These are phyloP conservation scores for Takashimella tepidaria DNA, from an alignment of 1,284 basidiomycete species.

Conservation along the genomic window DNA sequence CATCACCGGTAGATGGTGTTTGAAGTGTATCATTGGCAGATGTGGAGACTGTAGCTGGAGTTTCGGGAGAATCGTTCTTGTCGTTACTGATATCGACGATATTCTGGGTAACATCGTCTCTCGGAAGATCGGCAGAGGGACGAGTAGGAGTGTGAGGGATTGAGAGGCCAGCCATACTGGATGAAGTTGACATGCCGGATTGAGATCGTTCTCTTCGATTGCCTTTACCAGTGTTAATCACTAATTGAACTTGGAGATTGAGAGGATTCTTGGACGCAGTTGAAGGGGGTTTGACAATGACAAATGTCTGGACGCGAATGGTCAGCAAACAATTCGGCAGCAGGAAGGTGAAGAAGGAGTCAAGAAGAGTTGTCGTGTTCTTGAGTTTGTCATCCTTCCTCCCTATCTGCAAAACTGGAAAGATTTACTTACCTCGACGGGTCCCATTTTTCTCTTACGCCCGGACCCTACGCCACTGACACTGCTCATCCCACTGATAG, in stretches of 20 bases:
- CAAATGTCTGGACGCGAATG: conserved; percentile 79
- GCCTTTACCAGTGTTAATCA: conserved; percentile 44
- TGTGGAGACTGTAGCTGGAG: background rate
- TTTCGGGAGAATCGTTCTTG: conserved; percentile 3
- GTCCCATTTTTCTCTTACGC: conserved; percentile 10
- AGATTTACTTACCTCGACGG: conserved; percentile 17
- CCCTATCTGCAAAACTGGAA: background rate
- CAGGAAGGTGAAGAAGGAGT: conserved; percentile 1
- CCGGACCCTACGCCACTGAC: conserved; percentile 5
- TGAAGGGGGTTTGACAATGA: conserved; percentile 45
- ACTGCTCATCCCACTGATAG: conserved; percentile 6
- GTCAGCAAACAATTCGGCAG: conserved; percentile 7
- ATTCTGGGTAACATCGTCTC: background rate
- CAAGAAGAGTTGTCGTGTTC: background rate
- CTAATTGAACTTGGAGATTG: conserved; percentile 89
- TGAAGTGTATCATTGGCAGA: conserved; percentile 1
- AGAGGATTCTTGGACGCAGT: conserved; percentile 83
- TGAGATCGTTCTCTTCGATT: conserved; percentile 18
- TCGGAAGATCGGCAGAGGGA: background rate
- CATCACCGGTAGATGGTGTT: background rate
- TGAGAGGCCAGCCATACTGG: background rate
- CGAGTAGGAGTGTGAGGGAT: background rate
- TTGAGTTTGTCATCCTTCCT: background rate
- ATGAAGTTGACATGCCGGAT: conserved; percentile 7
- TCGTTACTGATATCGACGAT: background rate